Evolutionary conservation across 2,329 filamentous ascomycete species (phyloP), one percentile per base, ranked within the genome.

Genomic region (Colletotrichum eleusines): DNA sequence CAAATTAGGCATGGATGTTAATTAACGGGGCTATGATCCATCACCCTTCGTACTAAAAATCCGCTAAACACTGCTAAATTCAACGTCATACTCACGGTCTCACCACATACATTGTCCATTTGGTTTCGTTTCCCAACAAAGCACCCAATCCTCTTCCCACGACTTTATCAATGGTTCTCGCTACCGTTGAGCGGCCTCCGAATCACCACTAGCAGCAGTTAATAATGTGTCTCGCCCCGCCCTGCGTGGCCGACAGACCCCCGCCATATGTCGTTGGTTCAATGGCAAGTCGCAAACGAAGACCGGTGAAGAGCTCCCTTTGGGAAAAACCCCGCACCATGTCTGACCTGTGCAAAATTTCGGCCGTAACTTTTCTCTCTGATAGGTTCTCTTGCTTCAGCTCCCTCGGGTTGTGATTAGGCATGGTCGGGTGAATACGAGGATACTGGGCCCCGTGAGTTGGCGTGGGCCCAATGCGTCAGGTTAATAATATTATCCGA

Each of bases 11-110:
- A 23, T 31, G 23, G 35, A 38, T 20, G 33, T 1, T 18, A 8
- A 31, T 18, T n/a, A n/a, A n/a, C n/a, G n/a, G 31, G 40, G 4
- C 42, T 50, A 40, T 51, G 40, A 42, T 40, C 38, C 14, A n/a
- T n/a, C 31, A 40, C 5, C n/a, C n/a, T 1, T 31, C 16, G 35
- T 7, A 38, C 33, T 26, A 18, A n/a, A n/a, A 65, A 26, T 26
- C 44, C 53, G 61, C 66, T 66, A 58, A 38, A 53, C 2, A 44
- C 14, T 59, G 61, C 61, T 63, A 69, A 69, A 64, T 64, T 38
- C 66, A 59, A 65, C 61, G 53, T 69, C 53, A 69, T 38, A 46
- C 53, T 38, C 53, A 28, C 26, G 14, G 5, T 7, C 18, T 48
- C 26, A 53, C 8, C 4, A 44, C 55, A 14, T 31, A 0, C 51